These are phyloP conservation scores for Suillus subluteus DNA, from an alignment of 768 basidiomycete species.

Conservation along the genomic window DNA sequence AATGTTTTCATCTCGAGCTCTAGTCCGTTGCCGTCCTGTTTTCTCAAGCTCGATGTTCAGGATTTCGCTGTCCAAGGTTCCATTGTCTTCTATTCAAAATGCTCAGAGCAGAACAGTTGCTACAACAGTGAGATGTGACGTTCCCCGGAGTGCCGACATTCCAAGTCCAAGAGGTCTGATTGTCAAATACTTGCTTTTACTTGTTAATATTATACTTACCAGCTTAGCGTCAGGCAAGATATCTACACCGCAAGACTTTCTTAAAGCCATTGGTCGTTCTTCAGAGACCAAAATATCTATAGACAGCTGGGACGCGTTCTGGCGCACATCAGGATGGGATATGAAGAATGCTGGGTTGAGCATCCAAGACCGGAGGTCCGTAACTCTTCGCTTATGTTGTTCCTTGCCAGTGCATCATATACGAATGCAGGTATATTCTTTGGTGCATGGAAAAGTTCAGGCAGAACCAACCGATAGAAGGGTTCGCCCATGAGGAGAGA, in stretches of 20 bases:
- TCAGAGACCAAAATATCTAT: conserved; percentile 64
- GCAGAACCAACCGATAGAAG: conserved; percentile 51
- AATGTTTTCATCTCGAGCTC: background rate
- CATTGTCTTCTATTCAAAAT: conserved; percentile 36
- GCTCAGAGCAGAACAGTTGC: conserved; percentile 33
- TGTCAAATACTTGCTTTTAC: background rate
- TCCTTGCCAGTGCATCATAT: conserved; percentile 9
- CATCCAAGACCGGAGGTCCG: conserved; percentile 73
- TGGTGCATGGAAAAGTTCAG: conserved; percentile 88
- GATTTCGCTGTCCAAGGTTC: background rate
- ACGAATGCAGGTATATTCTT: conserved; percentile 65
- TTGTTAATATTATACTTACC: conserved; percentile 15
- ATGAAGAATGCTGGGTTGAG: conserved; percentile 68
- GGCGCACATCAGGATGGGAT: conserved; percentile 58
- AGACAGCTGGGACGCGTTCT: conserved; percentile 75
- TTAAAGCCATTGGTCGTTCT: conserved; percentile 74
- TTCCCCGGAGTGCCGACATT: conserved; percentile 20
- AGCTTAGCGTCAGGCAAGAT: conserved; percentile 46
- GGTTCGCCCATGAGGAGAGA: conserved; percentile 65
- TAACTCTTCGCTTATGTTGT: conserved; percentile 15
- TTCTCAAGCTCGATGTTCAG: background rate
- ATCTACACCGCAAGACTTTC: conserved; percentile 61
- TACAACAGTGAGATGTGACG: conserved; percentile 3
- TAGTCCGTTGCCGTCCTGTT: background rate
- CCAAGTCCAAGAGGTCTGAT: conserved; percentile 29